Evolutionary conservation across 768 basidiomycete species (phyloP), one percentile per base, ranked within the genome.

Genomic region (Lactifluus hygrophoroides): DNA sequence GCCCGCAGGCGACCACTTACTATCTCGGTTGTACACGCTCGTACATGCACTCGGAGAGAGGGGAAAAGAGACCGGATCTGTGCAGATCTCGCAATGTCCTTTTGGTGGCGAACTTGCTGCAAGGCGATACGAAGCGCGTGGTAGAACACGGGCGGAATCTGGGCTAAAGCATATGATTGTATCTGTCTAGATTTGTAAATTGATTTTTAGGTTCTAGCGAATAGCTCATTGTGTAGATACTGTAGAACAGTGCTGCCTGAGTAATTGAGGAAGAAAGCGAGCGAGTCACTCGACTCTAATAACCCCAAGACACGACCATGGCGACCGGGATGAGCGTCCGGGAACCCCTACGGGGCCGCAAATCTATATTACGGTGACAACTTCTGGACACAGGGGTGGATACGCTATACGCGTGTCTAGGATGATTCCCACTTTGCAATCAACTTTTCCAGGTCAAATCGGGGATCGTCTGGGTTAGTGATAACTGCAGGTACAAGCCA

Each of bases 381-480:
- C 46, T 35, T 56, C 56, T 54, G 59, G 30, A 44, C 21, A 55
- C 37, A 43, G n/a, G 34, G 27, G 52, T 42, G n/a, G 37, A 58
- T 45, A 52, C 45, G 49, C 53, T 46, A 30, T n/a, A 32, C n/a
- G 48, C 54, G 53, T 27, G 32, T 57, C 56, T 75, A 80, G 66
- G 82, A 82, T 69, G 78, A 82, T 73, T 90, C 89, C 80, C 83
- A 85, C 69, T 84, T 82, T 44, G 79, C 77, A 70, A 90, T 68
- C 60, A 96, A 74, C 73, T 92, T 92, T 79, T 98, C 95, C 70
- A 97, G 78, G 78, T 97, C 94, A 74, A 97, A 99, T 64, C 82
- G 84, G 53, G 95, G 92, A 73, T 97, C 86, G 66, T 97, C 95
- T 42, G 94, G 90, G 78, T 99, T 84, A 64, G 92, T 88, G 64